A percentile compares a stretch with the other conserved stretches of the same genome.
phyloP scores from a whole-genome alignment of 2,329 filamentous ascomycete species.

The Phaeosphaeriaceae sp. region DNA sequence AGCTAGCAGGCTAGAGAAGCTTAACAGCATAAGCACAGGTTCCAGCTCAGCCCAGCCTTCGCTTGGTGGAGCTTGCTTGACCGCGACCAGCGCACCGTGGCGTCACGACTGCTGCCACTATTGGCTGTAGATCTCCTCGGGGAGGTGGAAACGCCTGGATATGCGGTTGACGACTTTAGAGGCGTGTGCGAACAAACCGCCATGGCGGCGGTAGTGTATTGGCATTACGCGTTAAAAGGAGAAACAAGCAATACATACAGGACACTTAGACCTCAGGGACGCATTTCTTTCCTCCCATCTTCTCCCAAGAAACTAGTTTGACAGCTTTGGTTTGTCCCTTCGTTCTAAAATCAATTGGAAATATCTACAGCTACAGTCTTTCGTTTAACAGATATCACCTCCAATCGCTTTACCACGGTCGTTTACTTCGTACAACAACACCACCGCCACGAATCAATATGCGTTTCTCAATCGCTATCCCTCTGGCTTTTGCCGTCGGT shows the following conservation, averaged over 20 bases:
- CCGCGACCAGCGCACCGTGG: not conserved
- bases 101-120: not conserved
- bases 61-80: slow-evolving; percentile 3
- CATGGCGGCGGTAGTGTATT: slow-evolving; percentile 1
- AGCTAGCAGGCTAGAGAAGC: slow-evolving; percentile 1
- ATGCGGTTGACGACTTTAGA: not conserved
- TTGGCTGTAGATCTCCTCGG: too few relatives aligned
- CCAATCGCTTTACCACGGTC: not conserved
- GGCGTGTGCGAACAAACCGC: not conserved
- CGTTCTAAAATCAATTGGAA: not conserved
- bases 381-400: not conserved
- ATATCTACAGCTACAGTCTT: not conserved
- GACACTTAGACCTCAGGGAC: not conserved
- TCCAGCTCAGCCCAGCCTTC: slow-evolving; percentile 1
- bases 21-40: slow-evolving; percentile 1
- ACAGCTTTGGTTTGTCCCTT: too few relatives aligned
- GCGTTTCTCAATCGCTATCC: not conserved
- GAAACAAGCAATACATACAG: not conserved
- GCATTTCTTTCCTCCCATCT: not conserved
- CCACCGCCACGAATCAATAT: not conserved
- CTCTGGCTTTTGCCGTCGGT: not conserved
- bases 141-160: not conserved
- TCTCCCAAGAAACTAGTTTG: too few relatives aligned
- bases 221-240: slow-evolving; percentile 2
- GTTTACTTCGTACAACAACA: not conserved